Evolutionary conservation across 1,139 yeast genomes (phyloP).

Genomic region (Suhomyces coccinellae): DNA sequence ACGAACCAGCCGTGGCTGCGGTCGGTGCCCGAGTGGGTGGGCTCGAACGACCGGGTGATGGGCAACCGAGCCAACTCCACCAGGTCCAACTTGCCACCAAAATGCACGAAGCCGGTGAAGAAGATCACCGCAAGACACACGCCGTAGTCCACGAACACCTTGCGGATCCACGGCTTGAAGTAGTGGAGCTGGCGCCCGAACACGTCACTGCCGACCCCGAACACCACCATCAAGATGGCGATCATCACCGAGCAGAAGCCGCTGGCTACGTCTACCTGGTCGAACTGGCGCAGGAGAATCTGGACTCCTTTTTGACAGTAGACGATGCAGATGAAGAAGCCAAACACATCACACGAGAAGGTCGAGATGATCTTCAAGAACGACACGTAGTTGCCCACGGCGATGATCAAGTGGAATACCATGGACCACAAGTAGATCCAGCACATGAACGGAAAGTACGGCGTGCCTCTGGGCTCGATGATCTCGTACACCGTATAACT

Average conservation of each 20-base stretch:
- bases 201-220: slow-evolving; percentile 65
- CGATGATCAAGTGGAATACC: slow-evolving; percentile 74
- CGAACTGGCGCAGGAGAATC: slow-evolving; percentile 71
- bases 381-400: slow-evolving; percentile 68
- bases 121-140: slow-evolving; percentile 81
- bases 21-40: slow-evolving; percentile 50
- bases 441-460: slow-evolving; percentile 90
- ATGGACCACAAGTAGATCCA: slow-evolving; percentile 94
- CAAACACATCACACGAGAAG: slow-evolving; percentile 92
- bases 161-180: slow-evolving; percentile 59
- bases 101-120: slow-evolving; percentile 88
- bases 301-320: slow-evolving; percentile 90
- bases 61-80: slow-evolving; percentile 62
- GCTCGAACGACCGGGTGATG: slow-evolving; percentile 70
- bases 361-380: slow-evolving; percentile 72
- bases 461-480: slow-evolving; percentile 61
- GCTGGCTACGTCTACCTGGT: slow-evolving; percentile 41
- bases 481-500: slow-evolving; percentile 88
- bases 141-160: slow-evolving; percentile 80
- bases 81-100: slow-evolving; percentile 69
- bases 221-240: slow-evolving; percentile 69
- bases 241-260: slow-evolving; percentile 80
- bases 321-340: slow-evolving; percentile 85
- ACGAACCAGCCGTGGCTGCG: slow-evolving; percentile 71
- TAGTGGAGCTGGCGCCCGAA: slow-evolving; percentile 64